Base-by-base conservation (phyloP, 2,329 filamentous ascomycete genomes). In the Sporothrix brasiliensis region DNA sequence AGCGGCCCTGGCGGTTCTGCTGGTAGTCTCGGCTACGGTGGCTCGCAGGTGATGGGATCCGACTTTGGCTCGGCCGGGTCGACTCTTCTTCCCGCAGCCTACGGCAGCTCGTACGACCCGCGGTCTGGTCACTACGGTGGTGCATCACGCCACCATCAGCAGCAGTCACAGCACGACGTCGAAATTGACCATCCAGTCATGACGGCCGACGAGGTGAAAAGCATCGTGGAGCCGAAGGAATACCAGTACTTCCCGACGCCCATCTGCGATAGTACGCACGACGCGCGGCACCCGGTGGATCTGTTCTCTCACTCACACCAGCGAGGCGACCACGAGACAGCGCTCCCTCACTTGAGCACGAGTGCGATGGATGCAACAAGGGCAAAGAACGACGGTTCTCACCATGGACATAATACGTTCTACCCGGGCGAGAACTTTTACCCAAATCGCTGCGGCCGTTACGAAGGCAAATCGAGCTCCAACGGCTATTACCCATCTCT, bases 1-100 rank as follows among this genome's bases (percentile, higher is more conserved):
- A 92, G 90, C 76, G 90, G 91, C 0, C 84, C 85, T 2, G 85
- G 85, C 70, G 90, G 91, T 16, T 88, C 89, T 0, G 87, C 88
- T 50, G 86, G 85, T 54, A 84, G 87, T 74, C 85, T 88, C 21
- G 81, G 81, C n/a, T 83, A 82, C 70, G 77, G 78, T 1, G 77
- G 78, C 27, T 81, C 80, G 65, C 77, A 79, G 47, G 78, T 82
- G 39, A 77, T 84, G 30, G 79, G 80, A 1, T 75, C 79, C 4
- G 79, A 81, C 19, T 83, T 82, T 72, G 76, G 77, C 5, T 69
- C 79, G 6, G 76, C 79, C 3, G 76, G 78, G 53, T 76, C 79
- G 7, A 77, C 79, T 27, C 79, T 85, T 74, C 79, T 86, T 53
- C 76, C 80, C 1, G 78, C 77, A 16, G 74, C 77, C 10, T 83